Conservation (phyloP, 1,284 basidiomycete genomes). For the Stygiomarasmius scandens region DNA sequence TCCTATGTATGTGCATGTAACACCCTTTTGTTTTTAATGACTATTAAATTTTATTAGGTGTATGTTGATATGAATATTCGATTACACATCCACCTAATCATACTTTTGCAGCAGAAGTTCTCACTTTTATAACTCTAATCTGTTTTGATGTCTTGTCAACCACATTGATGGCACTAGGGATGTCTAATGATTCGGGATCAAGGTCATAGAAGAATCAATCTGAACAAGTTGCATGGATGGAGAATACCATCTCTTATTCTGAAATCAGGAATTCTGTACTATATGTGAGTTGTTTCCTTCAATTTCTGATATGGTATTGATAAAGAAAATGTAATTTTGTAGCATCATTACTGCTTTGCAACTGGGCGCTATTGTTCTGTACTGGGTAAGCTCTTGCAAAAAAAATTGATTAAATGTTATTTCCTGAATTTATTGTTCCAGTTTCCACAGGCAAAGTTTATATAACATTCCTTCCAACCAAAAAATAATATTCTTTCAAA, state of each 20-base stretch:
- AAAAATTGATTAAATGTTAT: too few relatives aligned
- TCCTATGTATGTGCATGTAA: background rate
- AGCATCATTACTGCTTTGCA: background rate
- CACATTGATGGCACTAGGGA: background rate
- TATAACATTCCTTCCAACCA: background rate
- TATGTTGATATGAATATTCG: background rate
- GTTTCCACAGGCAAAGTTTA: background rate
- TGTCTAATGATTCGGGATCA: background rate
- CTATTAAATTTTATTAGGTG: background rate
- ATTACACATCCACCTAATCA: background rate
- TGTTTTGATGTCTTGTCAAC: conserved; percentile 1
- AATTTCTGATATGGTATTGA: too few relatives aligned
- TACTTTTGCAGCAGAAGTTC: background rate
- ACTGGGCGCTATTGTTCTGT: conserved; percentile 1
- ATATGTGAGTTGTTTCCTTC: background rate
- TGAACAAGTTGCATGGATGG: background rate
- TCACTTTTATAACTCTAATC: conserved; percentile 1
- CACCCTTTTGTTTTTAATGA: too few relatives aligned
- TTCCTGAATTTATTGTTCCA: background rate
- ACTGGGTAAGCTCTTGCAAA: conserved; percentile 7
- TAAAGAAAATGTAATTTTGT: too few relatives aligned
- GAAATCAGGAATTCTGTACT: background rate
- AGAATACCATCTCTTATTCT: background rate
- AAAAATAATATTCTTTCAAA: background rate
- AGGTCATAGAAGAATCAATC: background rate